Percentiles rank a stretch among this genome's conserved stretches.
Evolutionary conservation across 2,329 filamentous ascomycete genomes (phyloP).

Genomic region (Cryoendolithus antarcticus): DNA sequence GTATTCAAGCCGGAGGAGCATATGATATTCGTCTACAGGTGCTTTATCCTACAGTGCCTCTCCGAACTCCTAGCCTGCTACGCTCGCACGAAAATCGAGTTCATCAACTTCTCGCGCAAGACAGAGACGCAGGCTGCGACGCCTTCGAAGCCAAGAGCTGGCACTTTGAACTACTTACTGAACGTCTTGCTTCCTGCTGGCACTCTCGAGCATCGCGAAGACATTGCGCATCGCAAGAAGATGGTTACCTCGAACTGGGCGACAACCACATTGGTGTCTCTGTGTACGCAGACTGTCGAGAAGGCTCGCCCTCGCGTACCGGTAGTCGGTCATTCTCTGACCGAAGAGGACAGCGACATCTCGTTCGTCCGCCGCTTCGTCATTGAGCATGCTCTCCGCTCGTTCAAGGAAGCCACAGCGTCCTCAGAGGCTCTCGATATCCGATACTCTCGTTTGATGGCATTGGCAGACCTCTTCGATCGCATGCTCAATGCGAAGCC

Average conservation of each 20-base stretch:
- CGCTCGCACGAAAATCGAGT: slow-evolving; percentile 90
- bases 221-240: slow-evolving; percentile 70
- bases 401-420: slow-evolving; percentile 75
- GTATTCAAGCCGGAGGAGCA: slow-evolving; percentile 86
- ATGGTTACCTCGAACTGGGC: slow-evolving; percentile 74
- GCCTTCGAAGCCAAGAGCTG: slow-evolving; percentile 85
- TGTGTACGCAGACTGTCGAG: slow-evolving; percentile 82
- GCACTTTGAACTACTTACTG: slow-evolving; percentile 85
- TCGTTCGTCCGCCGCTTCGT: slow-evolving; percentile 91
- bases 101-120: slow-evolving; percentile 97
- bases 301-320: slow-evolving; percentile 46
- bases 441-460: slow-evolving; percentile 79
- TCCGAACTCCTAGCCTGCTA: slow-evolving; percentile 85
- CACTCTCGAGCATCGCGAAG: slow-evolving; percentile 61
- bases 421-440: slow-evolving; percentile 70
- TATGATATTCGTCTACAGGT: slow-evolving; percentile 91
- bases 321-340: not conserved
- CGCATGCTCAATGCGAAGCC: slow-evolving; percentile 78
- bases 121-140: slow-evolving; percentile 72
- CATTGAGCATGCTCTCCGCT: slow-evolving; percentile 79
- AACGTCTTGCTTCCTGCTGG: slow-evolving; percentile 60
- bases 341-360: slow-evolving; percentile 70
- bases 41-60: slow-evolving; percentile 85
- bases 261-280: slow-evolving; percentile 70
- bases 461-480: slow-evolving; percentile 81